These are phyloP conservation scores for Colletotrichum echinochloae DNA, from an alignment of 2,329 filamentous ascomycete species.

Conservation along the genomic window DNA sequence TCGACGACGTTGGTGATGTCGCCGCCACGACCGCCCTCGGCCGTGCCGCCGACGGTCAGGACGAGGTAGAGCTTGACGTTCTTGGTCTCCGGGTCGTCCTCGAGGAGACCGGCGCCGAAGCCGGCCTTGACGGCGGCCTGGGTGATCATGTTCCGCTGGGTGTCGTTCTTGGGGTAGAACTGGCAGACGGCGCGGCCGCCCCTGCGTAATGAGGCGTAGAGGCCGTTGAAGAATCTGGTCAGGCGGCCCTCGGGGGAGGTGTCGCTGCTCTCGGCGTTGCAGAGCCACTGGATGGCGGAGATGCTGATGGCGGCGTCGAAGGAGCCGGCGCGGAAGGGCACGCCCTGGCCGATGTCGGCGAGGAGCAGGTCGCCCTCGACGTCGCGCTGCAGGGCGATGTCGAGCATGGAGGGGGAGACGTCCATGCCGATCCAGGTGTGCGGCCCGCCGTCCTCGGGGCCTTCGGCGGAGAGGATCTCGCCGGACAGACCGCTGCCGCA, in stretches of 20 bases:
- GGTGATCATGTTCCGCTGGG: constrained; percentile 92
- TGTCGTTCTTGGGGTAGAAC: constrained; percentile 97
- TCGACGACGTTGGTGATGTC: constrained; percentile 93
- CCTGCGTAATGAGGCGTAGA: constrained; percentile 85
- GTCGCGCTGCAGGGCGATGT: constrained; percentile 89
- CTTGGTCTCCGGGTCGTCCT: constrained; percentile 97
- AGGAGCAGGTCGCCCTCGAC: constrained; percentile 95
- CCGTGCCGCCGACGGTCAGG: constrained; percentile 81
- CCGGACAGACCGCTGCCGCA: constrained; percentile 95
- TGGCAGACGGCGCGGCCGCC: constrained; percentile 94
- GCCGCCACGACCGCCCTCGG: constrained; percentile 64
- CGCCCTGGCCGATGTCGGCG: constrained; percentile 93
- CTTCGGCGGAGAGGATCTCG: constrained; percentile 85
- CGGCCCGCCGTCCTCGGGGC: constrained; percentile 79
- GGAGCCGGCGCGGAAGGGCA: constrained; percentile 90
- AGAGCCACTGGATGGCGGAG: constrained; percentile 97
- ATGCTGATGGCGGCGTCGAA: constrained; percentile 98
- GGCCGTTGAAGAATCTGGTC: constrained; percentile 88
- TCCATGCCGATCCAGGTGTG: constrained; percentile 99
- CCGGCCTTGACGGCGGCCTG: constrained; percentile 91
- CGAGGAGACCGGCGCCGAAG: constrained; percentile 93
- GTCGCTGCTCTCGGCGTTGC: constrained; percentile 91
- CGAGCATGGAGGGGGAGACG: constrained; percentile 95
- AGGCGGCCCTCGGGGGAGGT: constrained; percentile 84
- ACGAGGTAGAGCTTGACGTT: constrained; percentile 97